Evolutionary conservation across 2,329 filamentous ascomycete species (phyloP).

Genomic region (Penicillium sp.): DNA sequence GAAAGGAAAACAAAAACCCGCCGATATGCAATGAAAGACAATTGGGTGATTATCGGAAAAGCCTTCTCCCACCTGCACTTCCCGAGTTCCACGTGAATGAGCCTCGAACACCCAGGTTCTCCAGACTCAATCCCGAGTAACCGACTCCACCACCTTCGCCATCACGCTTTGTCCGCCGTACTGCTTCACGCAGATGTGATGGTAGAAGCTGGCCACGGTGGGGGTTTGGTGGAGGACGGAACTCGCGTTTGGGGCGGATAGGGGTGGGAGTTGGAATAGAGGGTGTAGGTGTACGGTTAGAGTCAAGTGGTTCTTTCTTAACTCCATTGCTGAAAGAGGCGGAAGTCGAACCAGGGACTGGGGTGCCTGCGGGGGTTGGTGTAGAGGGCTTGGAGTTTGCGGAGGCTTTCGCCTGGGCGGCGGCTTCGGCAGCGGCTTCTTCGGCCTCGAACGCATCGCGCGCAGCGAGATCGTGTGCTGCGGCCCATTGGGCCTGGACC

Average conservation of each 20-base stretch:
- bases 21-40: constrained; percentile 1
- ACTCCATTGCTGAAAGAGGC: constrained; percentile 18
- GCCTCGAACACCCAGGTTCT: constrained; percentile 46
- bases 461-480: constrained; percentile 53
- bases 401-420: constrained; percentile 31
- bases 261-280: constrained; percentile 16
- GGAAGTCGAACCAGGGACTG: constrained; percentile 4
- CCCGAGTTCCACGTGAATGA: constrained; percentile 46
- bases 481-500: constrained; percentile 57
- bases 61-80: constrained; percentile 41
- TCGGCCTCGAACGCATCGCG: constrained; percentile 58
- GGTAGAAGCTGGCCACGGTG: constrained; percentile 51
- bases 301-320: constrained; percentile 28
- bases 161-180: constrained; percentile 50
- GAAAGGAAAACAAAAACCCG: neutral
- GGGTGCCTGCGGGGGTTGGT: constrained; percentile 17
- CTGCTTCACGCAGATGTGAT: constrained; percentile 51
- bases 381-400: constrained; percentile 17
- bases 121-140: constrained; percentile 49
- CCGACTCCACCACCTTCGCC: constrained; percentile 51
- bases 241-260: constrained; percentile 30
- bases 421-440: constrained; percentile 54
- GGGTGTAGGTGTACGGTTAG: constrained; percentile 16
- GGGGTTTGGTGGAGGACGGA: constrained; percentile 45
- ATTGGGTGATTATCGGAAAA: constrained; percentile 43